These are phyloP conservation scores for Tremella mesenterica DNA, from an alignment of 768 basidiomycete genomes.

Conservation along the genomic window DNA sequence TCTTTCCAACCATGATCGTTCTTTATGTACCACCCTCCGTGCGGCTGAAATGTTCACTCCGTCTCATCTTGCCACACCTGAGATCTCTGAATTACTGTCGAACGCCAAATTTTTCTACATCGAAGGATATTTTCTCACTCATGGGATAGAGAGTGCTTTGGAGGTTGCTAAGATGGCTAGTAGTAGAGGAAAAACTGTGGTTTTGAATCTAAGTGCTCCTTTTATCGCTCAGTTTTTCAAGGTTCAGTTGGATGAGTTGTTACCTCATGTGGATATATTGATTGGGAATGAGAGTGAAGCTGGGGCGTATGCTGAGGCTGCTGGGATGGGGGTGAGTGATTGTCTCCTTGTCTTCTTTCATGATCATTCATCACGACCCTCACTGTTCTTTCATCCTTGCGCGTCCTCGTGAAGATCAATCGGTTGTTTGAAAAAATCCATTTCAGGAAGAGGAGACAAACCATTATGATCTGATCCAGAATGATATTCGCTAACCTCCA, in stretches of 20 bases:
- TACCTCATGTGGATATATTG: conserved; percentile 77
- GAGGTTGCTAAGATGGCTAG: conserved; percentile 71
- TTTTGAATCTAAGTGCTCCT: conserved; percentile 88
- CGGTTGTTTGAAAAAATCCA: too few relatives aligned
- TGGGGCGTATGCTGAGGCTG: conserved; percentile 68
- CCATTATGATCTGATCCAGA: neutral
- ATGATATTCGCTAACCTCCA: neutral
- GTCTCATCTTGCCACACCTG: conserved; percentile 65
- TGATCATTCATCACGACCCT: neutral
- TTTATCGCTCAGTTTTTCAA: conserved; percentile 94
- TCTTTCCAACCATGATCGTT: conserved; percentile 85
- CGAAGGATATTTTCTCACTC: conserved; percentile 95
- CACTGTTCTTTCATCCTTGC: neutral
- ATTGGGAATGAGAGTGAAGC: conserved; percentile 98
- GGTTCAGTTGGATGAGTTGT: conserved; percentile 64
- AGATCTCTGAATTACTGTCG: conserved; percentile 66
- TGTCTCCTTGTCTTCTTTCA: neutral
- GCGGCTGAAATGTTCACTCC: conserved; percentile 82
- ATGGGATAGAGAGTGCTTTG: conserved; percentile 65
- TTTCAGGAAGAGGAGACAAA: too few relatives aligned
- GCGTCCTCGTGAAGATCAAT: too few relatives aligned
- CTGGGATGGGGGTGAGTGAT: conserved; percentile 53
- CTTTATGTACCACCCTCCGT: conserved; percentile 82
- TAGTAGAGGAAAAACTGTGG: conserved; percentile 70
- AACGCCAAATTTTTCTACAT: conserved; percentile 83